A percentile compares a stretch with the other conserved stretches of the same genome.
Evolutionary conservation across 1,139 yeast species (phyloP).

Genomic region (Insectozyma bohioensis): DNA sequence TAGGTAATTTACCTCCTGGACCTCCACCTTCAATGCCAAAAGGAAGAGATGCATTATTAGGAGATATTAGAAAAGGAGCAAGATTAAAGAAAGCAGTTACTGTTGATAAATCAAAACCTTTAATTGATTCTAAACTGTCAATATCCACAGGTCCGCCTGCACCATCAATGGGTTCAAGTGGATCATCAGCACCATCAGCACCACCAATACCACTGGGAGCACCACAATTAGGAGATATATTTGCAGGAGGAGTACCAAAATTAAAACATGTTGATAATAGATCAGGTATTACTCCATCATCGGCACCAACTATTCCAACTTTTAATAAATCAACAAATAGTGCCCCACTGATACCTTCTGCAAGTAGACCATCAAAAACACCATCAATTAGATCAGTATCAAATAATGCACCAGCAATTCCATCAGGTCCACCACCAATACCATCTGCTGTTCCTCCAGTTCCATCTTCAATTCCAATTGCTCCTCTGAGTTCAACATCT

Average conservation of each 20-base stretch:
- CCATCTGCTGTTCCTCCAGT: conserved; percentile 17
- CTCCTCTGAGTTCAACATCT: conserved; percentile 19
- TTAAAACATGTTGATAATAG: conserved; percentile 57
- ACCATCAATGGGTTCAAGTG: conserved; percentile 11
- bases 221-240: conserved; percentile 73
- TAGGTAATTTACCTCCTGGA: conserved; percentile 18
- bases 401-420: conserved; percentile 24
- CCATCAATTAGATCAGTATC: conserved; percentile 29
- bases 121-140: conserved; percentile 35
- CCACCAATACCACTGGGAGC: conserved; percentile 28
- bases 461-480: conserved; percentile 18
- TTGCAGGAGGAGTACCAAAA: conserved; percentile 88
- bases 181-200: conserved; percentile 15
- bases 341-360: conserved; percentile 7
- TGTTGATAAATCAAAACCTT: conserved; percentile 45
- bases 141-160: conserved; percentile 15
- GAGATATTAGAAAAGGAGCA: conserved; percentile 83
- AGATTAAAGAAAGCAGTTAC: conserved; percentile 68
- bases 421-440: conserved; percentile 21
- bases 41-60: conserved; percentile 77
- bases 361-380: conserved; percentile 25
- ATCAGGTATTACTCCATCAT: conserved; percentile 33
- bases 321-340: conserved; percentile 13
- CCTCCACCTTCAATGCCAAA: conserved; percentile 38
- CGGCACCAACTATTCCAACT: conserved; percentile 19